Conservation (phyloP, 2,329 filamentous ascomycete species). For the Alternaria hordeiaustralica region DNA sequence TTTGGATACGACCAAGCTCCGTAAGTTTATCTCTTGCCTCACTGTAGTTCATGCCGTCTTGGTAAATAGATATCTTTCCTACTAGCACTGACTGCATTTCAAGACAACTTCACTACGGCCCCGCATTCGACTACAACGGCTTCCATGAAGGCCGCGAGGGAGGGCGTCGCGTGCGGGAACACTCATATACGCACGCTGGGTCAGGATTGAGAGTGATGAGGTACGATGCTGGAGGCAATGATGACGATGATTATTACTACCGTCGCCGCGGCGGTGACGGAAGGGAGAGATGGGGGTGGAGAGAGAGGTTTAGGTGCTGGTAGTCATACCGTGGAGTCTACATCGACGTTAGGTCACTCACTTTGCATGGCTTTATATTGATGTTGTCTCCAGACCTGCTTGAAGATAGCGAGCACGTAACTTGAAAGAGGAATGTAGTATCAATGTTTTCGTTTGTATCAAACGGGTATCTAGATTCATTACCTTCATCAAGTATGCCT, state of each 20-base stretch:
- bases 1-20: background rate
- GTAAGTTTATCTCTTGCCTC: background rate
- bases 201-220: background rate
- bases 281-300: background rate
- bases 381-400: background rate
- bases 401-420: background rate
- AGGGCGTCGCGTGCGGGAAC: background rate
- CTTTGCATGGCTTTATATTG: background rate
- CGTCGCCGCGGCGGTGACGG: background rate
- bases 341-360: background rate
- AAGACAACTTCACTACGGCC: background rate
- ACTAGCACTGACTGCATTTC: background rate
- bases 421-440: background rate
- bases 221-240: background rate
- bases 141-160: background rate
- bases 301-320: background rate
- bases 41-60: background rate
- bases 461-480: slow-evolving; percentile 21
- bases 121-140: background rate
- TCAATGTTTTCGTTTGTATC: background rate
- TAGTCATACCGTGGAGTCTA: background rate
- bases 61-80: background rate
- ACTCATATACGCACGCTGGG: background rate
- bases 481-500: slow-evolving; percentile 2
- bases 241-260: background rate